These are phyloP conservation scores for Microglena sp. DNA, from an alignment of 139 green algal genomes.

Conservation along the genomic window DNA sequence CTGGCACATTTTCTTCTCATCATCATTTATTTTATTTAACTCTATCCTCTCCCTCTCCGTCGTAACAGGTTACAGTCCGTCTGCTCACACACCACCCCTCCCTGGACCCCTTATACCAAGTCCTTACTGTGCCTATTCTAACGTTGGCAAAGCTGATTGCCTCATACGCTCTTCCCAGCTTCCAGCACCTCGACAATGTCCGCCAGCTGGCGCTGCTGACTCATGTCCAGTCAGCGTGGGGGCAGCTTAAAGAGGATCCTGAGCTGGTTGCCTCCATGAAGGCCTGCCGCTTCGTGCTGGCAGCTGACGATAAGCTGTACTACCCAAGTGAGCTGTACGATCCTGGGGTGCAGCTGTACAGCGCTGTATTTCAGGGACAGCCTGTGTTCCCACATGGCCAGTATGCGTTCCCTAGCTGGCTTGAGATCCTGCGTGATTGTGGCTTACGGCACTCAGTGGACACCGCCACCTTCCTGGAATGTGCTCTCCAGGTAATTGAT, in stretches of 20 bases:
- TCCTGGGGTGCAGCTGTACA: slow-evolving; percentile 37
- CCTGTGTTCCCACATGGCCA: slow-evolving; percentile 37
- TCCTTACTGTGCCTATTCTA: slow-evolving; percentile 31
- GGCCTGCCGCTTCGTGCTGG: slow-evolving; percentile 34
- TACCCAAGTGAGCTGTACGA: slow-evolving; percentile 46
- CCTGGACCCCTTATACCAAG: slow-evolving; percentile 14
- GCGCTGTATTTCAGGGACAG: slow-evolving; percentile 31
- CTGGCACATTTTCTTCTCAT: no score
- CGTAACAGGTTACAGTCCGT: no score
- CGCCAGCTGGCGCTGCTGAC: slow-evolving; percentile 18
- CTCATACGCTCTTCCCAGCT: slow-evolving; percentile 21
- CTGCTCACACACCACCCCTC: slow-evolving; percentile 18
- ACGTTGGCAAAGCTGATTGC: slow-evolving; percentile 15
- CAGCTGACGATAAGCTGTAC: neutral
- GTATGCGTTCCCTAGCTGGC: slow-evolving; percentile 38
- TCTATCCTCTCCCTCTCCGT: no score
- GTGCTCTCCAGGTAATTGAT: slow-evolving; percentile 27
- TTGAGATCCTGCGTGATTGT: slow-evolving; percentile 24
- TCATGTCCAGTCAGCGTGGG: no score
- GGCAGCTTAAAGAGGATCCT: no score
- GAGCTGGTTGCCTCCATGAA: slow-evolving; percentile 25
- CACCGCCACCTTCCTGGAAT: slow-evolving; percentile 18
- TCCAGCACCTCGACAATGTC: slow-evolving; percentile 8
- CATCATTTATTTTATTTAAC: no score
- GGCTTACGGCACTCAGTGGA: slow-evolving; percentile 23